Evolutionary conservation across 2,329 filamentous ascomycete genomes (phyloP).

Genomic region (Fusarium sp.): DNA sequence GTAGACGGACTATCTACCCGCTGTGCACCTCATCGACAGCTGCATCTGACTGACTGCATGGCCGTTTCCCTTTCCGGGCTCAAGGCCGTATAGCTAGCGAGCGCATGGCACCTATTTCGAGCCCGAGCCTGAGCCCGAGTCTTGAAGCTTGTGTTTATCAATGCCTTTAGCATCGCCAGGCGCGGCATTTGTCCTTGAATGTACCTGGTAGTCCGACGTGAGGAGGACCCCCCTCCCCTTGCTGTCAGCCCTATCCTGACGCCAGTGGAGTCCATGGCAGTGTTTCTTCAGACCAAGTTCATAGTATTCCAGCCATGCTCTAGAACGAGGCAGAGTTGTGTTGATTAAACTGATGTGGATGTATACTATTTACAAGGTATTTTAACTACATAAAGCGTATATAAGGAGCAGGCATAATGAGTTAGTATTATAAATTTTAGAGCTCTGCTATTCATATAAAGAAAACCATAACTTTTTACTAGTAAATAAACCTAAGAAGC

Average conservation of each 20-base stretch:
- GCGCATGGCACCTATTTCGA: not conserved
- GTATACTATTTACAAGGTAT: too few species aligned
- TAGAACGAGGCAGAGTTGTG: slow-evolving; percentile 32
- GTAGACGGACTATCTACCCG: slow-evolving; percentile 22
- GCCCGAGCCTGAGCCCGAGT: not conserved
- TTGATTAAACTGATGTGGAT: too few species aligned
- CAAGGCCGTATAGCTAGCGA: not conserved
- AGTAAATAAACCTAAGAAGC: too few species aligned
- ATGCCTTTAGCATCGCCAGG: not conserved
- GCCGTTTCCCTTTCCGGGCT: slow-evolving; percentile 10
- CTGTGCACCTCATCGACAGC: slow-evolving; percentile 29
- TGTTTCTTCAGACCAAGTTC: not conserved
- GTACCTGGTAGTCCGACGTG: not conserved
- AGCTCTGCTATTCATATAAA: too few species aligned
- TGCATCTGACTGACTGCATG: slow-evolving; percentile 40
- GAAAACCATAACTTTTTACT: too few species aligned
- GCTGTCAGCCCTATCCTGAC: slow-evolving; percentile 27
- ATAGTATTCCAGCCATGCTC: slow-evolving; percentile 23
- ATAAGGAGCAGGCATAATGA: too few species aligned
- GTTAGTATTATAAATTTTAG: too few species aligned
- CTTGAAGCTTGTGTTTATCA: not conserved
- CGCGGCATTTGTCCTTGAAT: not conserved
- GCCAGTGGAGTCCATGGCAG: not conserved
- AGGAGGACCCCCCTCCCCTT: not conserved
- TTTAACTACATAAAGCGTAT: too few species aligned